phyloP scores from a whole-genome alignment of 164 flowering plant genomes.

The Paratinospora sagittata region DNA sequence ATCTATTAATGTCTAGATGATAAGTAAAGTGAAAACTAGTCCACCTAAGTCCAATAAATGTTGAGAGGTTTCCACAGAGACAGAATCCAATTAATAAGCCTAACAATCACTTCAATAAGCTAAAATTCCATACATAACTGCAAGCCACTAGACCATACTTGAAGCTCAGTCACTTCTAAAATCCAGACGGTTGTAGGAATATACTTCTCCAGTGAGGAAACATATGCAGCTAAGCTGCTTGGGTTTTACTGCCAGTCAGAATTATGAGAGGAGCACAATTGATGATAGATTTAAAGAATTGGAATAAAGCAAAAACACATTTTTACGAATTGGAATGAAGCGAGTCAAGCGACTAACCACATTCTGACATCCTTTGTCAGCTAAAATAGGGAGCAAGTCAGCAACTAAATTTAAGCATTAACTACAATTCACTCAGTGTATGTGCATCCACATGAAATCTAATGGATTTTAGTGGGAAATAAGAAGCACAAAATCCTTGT shows the following conservation, averaged over 20 bases:
- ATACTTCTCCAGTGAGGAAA: too few species aligned
- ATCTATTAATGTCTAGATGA: not conserved
- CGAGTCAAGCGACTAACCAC: not conserved
- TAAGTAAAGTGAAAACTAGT: not conserved
- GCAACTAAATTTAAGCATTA: not conserved
- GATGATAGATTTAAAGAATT: too few species aligned
- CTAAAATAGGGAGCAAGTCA: not conserved
- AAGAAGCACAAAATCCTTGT: too few species aligned
- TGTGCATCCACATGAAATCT: not conserved
- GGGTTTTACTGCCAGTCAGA: too few species aligned
- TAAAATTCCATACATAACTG: not conserved
- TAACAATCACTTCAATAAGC: not conserved
- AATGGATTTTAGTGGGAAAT: not conserved
- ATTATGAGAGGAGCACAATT: too few species aligned
- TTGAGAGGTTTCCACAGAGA: not conserved
- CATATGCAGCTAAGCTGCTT: too few species aligned
- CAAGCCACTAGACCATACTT: not conserved
- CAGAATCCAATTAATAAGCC: not conserved
- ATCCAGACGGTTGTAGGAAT: too few species aligned
- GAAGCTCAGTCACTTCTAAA: not conserved
- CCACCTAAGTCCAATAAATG: not conserved
- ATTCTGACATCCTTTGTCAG: too few species aligned
- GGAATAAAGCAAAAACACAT: too few species aligned
- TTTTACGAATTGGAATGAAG: not conserved
- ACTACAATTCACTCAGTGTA: not conserved